Percentiles rank a stretch among this genome's conserved stretches.
These are phyloP conservation scores for Obba rivulosa DNA, from an alignment of 768 basidiomycete genomes.

Conservation along the genomic window DNA sequence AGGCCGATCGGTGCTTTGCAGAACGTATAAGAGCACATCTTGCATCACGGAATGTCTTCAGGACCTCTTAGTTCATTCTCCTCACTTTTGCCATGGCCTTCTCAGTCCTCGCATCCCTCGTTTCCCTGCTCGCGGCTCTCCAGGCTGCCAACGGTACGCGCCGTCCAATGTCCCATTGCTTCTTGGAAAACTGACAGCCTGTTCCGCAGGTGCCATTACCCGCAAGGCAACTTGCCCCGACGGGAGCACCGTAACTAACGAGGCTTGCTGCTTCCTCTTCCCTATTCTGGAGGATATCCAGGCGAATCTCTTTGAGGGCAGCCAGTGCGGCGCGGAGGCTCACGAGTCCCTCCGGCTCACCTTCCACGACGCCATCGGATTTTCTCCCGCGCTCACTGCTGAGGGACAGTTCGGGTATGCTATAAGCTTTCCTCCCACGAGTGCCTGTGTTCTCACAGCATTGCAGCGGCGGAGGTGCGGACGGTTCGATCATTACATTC, in stretches of 20 bases:
- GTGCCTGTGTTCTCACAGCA: background rate
- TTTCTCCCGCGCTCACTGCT: slow-evolving; percentile 10
- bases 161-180: background rate
- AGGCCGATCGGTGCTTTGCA: too few relatives aligned
- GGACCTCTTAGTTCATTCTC: background rate
- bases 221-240: slow-evolving; percentile 25
- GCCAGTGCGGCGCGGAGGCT: slow-evolving; percentile 26
- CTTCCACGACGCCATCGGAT: slow-evolving; percentile 23
- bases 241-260: slow-evolving; percentile 25
- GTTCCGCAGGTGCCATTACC: slow-evolving; percentile 13
- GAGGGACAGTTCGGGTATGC: slow-evolving; percentile 10
- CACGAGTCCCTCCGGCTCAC: slow-evolving; percentile 23
- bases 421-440: background rate
- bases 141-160: slow-evolving; percentile 13
- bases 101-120: slow-evolving; percentile 13
- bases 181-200: background rate
- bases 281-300: slow-evolving; percentile 27
- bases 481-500: slow-evolving; percentile 46
- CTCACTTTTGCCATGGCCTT: slow-evolving; percentile 15
- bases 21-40: too few relatives aligned
- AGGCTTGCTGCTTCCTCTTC: slow-evolving; percentile 28
- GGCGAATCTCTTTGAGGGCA: slow-evolving; percentile 23
- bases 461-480: slow-evolving; percentile 26
- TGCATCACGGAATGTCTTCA: too few relatives aligned
- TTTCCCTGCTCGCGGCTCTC: slow-evolving; percentile 15